A percentile compares a stretch with the other conserved stretches of the same genome.
These are phyloP conservation scores for Alisma plantagoaquatica DNA, from an alignment of 106 monocot species.

Conservation along the genomic window DNA sequence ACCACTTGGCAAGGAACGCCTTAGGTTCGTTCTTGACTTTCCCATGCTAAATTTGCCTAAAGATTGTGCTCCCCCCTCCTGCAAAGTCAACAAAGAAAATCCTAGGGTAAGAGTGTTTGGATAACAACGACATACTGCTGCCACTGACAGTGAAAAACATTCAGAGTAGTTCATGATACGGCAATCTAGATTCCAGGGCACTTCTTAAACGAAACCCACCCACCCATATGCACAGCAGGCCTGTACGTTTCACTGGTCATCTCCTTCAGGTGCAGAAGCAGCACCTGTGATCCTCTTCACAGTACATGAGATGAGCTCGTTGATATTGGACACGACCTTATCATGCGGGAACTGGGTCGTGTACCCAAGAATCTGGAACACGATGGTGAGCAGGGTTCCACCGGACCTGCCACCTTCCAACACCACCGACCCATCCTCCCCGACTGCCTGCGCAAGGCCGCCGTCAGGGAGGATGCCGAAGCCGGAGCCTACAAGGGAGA, in stretches of 20 bases:
- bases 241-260: background rate
- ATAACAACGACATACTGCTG: background rate
- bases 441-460: conserved; percentile 6
- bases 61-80: background rate
- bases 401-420: conserved; percentile 20
- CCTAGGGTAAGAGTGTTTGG: background rate
- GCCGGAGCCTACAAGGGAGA: conserved; percentile 75
- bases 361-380: conserved; percentile 72
- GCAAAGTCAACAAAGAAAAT: background rate
- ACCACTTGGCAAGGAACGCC: background rate
- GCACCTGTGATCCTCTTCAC: conserved; percentile 88
- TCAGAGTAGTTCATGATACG: background rate
- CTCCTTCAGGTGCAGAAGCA: conserved; percentile 26
- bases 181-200: background rate
- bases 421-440: background rate
- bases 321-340: conserved; percentile 69
- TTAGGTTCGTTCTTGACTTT: conserved; percentile 43
- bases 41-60: background rate
- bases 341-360: conserved; percentile 82
- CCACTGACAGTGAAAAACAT: background rate
- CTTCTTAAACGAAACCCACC: background rate
- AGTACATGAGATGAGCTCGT: conserved; percentile 86
- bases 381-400: conserved; percentile 21
- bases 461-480: conserved; percentile 93
- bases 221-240: background rate